A percentile compares a stretch with the other conserved stretches of the same genome.
These are phyloP conservation scores for Xylariaceae sp. DNA, from an alignment of 2,329 filamentous ascomycete genomes.

Conservation along the genomic window DNA sequence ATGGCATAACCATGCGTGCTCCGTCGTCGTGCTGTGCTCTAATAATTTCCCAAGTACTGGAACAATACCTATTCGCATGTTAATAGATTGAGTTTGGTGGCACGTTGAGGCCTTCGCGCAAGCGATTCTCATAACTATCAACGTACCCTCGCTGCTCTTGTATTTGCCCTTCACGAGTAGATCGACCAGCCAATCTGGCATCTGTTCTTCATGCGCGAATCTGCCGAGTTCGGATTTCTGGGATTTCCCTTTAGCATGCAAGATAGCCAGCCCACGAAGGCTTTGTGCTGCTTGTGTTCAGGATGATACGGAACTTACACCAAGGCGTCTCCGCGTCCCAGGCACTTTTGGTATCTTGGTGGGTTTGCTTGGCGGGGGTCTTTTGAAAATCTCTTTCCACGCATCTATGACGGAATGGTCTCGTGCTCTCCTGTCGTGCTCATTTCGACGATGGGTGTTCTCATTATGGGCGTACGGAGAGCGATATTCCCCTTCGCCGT, in stretches of 20 bases:
- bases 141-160: constrained; percentile 48
- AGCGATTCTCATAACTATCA: background rate
- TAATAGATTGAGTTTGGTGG: background rate
- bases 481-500: constrained; percentile 10
- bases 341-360: background rate
- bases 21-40: constrained; percentile 59
- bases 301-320: constrained; percentile 9
- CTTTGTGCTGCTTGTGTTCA: too few species aligned
- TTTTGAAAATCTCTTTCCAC: constrained; percentile 29
- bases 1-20: constrained; percentile 76
- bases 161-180: constrained; percentile 59
- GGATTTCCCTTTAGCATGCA: background rate
- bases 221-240: constrained; percentile 64
- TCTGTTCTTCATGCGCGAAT: constrained; percentile 68
- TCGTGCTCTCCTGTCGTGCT: constrained; percentile 11
- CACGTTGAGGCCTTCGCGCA: background rate
- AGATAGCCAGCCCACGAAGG: background rate
- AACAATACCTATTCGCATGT: constrained; percentile 46
- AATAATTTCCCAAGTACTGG: constrained; percentile 60
- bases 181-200: constrained; percentile 65
- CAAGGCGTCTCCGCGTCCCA: constrained; percentile 11
- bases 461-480: constrained; percentile 16
- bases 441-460: constrained; percentile 4
- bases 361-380: constrained; percentile 9
- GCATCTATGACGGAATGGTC: constrained; percentile 20